Evolutionary conservation across 2,329 filamentous ascomycete species (phyloP).

Genomic region (Colletotrichum australisinense): DNA sequence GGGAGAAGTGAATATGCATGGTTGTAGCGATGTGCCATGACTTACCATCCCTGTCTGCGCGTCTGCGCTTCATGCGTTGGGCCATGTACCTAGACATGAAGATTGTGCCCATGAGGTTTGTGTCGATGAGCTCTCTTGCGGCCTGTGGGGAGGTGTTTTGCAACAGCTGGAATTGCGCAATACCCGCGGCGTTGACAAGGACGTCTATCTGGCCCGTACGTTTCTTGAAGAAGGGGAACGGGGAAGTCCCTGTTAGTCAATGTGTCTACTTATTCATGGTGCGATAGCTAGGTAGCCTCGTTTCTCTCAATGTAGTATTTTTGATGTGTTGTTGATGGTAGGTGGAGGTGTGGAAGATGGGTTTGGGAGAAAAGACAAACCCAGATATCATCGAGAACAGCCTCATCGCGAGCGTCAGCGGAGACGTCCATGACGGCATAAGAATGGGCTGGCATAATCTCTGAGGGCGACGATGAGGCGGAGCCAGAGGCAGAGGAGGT

Average conservation of each 20-base stretch:
- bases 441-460: conserved; percentile 18
- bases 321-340: not conserved
- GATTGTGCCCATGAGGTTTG: conserved; percentile 77
- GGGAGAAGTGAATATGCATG: not conserved
- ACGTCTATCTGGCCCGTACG: conserved; percentile 56
- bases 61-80: conserved; percentile 56
- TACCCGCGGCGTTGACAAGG: conserved; percentile 84
- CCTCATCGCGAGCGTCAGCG: conserved; percentile 24
- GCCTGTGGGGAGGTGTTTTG: conserved; percentile 60
- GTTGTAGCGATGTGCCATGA: conserved; percentile 14
- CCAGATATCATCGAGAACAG: conserved; percentile 34
- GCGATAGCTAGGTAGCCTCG: not conserved
- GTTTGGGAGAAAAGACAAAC: conserved; percentile 7
- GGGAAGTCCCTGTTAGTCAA: conserved; percentile 7
- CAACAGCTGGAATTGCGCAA: conserved; percentile 75
- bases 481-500: conserved; percentile 18
- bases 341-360: not conserved
- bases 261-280: not conserved
- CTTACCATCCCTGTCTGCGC: conserved; percentile 40
- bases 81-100: conserved; percentile 66
- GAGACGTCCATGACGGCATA: conserved; percentile 37
- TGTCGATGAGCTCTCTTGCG: conserved; percentile 70
- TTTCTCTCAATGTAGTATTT: not conserved
- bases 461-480: not conserved
- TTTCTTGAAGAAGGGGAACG: not conserved